A percentile compares a stretch with the other conserved stretches of the same genome.
These are phyloP conservation scores for Penicillium sp. DNA, from an alignment of 2,329 filamentous ascomycete genomes.

Conservation along the genomic window DNA sequence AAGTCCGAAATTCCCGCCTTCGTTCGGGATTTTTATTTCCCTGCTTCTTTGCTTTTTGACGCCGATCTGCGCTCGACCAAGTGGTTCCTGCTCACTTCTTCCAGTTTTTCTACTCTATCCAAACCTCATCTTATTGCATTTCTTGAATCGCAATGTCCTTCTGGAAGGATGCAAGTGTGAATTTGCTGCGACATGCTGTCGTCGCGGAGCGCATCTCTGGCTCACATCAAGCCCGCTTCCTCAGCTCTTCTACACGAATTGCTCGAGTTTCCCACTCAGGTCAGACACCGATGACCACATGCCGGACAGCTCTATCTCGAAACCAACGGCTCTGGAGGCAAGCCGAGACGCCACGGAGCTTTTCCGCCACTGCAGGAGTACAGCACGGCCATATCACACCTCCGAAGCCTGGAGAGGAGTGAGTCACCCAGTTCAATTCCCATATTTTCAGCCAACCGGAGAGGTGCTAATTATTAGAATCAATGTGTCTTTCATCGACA, in stretches of 20 bases:
- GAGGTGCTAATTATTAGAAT: constrained; percentile 59
- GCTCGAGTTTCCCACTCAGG: constrained; percentile 23
- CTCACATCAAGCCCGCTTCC: constrained; percentile 35
- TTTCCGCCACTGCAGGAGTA: constrained; percentile 66
- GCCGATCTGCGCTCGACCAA: constrained; percentile 1
- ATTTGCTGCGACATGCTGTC: constrained; percentile 52
- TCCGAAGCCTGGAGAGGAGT: constrained; percentile 93
- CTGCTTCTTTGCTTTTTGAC: constrained; percentile 15
- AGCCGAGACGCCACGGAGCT: constrained; percentile 53
- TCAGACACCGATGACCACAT: constrained; percentile 18
- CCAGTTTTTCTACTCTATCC: constrained; percentile 9
- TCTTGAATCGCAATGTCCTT: constrained; percentile 33
- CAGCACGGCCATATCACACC: constrained; percentile 80
- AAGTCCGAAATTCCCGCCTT: constrained; percentile 31
- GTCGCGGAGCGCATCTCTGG: constrained; percentile 53
- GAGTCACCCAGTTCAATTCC: constrained; percentile 42
- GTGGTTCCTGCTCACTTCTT: constrained; percentile 8
- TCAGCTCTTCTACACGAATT: constrained; percentile 31
- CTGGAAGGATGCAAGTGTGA: constrained; percentile 39
- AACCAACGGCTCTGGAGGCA: constrained; percentile 25
- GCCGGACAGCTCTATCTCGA: constrained; percentile 20
- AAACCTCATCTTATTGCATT: not conserved
- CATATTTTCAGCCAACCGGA: not conserved
- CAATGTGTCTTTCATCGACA: constrained; percentile 90
- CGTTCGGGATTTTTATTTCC: constrained; percentile 26